These are phyloP conservation scores for Calonectria pseudoreteaudii DNA, from an alignment of 2,329 filamentous ascomycete genomes.

Conservation along the genomic window DNA sequence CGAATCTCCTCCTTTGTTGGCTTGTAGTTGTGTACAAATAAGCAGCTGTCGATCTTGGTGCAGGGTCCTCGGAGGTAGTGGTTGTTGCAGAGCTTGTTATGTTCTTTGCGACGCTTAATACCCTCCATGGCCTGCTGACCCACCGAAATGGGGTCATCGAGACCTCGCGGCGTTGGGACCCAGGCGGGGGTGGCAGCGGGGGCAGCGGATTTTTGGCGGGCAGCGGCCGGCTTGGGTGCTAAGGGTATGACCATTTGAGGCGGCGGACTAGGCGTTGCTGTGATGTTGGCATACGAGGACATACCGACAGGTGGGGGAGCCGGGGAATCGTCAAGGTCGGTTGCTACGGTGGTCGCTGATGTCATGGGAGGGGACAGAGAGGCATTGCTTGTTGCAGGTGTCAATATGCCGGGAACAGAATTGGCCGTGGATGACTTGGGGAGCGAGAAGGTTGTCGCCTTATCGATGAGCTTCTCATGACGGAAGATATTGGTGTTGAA, in stretches of 20 bases:
- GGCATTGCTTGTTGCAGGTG: slow-evolving; percentile 41
- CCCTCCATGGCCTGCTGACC: slow-evolving; percentile 61
- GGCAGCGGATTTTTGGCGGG: slow-evolving; percentile 1
- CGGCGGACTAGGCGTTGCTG: slow-evolving; percentile 55
- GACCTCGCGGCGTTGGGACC: slow-evolving; percentile 65
- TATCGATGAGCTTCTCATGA: slow-evolving; percentile 61
- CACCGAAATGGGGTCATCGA: slow-evolving; percentile 64
- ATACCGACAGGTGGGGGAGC: background rate
- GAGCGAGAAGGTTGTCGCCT: slow-evolving; percentile 28
- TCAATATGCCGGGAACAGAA: slow-evolving; percentile 27
- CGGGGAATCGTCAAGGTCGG: background rate
- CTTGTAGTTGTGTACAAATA: slow-evolving; percentile 68
- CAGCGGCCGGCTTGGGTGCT: slow-evolving; percentile 40
- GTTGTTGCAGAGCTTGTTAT: slow-evolving; percentile 71
- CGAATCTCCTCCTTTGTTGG: slow-evolving; percentile 65
- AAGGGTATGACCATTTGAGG: slow-evolving; percentile 57
- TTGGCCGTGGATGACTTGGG: slow-evolving; percentile 20
- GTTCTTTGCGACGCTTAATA: slow-evolving; percentile 67
- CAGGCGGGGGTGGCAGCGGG: slow-evolving; percentile 54
- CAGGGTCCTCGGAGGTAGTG: slow-evolving; percentile 71
- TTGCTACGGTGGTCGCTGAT: slow-evolving; percentile 8
- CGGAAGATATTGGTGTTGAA: slow-evolving; percentile 65
- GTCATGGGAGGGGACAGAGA: slow-evolving; percentile 35
- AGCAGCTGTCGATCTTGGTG: slow-evolving; percentile 64
- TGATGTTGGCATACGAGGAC: slow-evolving; percentile 56